These are phyloP conservation scores for Botrytis fabae DNA, from an alignment of 2,329 filamentous ascomycete genomes.

Conservation along the genomic window DNA sequence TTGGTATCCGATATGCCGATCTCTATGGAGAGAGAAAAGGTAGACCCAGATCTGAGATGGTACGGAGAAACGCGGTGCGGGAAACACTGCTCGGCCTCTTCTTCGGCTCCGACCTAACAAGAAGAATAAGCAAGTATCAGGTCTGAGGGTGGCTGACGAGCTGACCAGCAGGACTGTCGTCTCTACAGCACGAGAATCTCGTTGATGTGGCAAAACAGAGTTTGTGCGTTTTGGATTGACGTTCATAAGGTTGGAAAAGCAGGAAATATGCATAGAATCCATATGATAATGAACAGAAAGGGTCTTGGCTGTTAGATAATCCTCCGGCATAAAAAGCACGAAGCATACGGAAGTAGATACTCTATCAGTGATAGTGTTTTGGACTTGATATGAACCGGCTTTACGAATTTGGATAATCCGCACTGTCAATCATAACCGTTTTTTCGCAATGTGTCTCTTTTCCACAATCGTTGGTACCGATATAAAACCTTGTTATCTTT, in stretches of 20 bases:
- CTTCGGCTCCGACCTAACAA: no score
- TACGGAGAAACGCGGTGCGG: background rate
- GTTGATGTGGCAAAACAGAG: background rate
- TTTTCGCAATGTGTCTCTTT: background rate
- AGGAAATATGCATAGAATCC: background rate
- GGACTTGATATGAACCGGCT: background rate
- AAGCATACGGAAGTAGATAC: background rate
- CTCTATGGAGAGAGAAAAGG: background rate
- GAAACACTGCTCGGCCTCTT: background rate
- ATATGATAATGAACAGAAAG: background rate
- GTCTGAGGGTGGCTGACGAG: background rate
- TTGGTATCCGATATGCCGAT: background rate
- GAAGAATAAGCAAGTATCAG: background rate
- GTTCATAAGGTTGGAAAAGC: background rate
- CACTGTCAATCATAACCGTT: background rate
- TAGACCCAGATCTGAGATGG: background rate
- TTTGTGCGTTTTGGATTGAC: background rate
- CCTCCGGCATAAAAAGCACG: background rate
- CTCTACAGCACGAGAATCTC: background rate
- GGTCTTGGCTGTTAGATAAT: background rate
- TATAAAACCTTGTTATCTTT: background rate
- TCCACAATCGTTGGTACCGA: background rate
- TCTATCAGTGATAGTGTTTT: background rate
- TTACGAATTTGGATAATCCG: background rate
- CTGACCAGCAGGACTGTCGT: background rate